Base-by-base conservation (phyloP, 2,329 filamentous ascomycete genomes). In the Aspergillus persii region DNA sequence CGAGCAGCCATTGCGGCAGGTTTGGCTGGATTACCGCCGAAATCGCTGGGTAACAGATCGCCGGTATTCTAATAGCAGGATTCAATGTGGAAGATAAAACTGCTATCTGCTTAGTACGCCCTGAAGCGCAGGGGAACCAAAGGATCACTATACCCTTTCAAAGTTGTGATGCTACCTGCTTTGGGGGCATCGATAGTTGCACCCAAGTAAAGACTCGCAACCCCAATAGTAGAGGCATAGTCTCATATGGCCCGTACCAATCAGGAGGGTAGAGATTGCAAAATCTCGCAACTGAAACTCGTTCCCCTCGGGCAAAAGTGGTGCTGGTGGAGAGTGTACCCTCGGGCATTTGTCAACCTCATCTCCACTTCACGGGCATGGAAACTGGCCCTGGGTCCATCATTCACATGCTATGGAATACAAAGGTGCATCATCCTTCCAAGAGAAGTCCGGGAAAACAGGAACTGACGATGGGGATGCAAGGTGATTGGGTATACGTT, bases 281-380 rank as follows among this genome's bases (percentile, higher is more conserved):
- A 15, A 50, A 60, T 7, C 48, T 67, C 50, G 8, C 47, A 1
- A 53, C 63, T 7, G 8, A 41, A 1, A 53, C 63, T 7, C 59
- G 61, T 11, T 56, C 59, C 2, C 33, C 65, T 8, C 57, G 55
- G 6, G 71, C 79, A 1, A 78, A 82, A 31, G 83, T 85, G 68
- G 69, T 84, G 2, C 71, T 84, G 2, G 78, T 85, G 3, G 79
- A 83, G 47, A 80, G 85, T 59, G 74, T 84, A 1, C 81, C 83
- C 0, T 79, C 79, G 0, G 83, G 83, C 0, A 78, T 86, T 53
- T 86, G 83, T 61, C 83, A 86, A 59, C 83, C 82, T 0, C 83
- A 86, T 62, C 66, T 83, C 8, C 69, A 80, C 30, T 77, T 82
- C 54, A 81, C 78, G 2, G 73, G 77, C 8, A 74, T 69, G 8